Evolutionary conservation across 805 yeast genomes (phyloP).

Genomic region (Metschnikowia noctiluminum): DNA sequence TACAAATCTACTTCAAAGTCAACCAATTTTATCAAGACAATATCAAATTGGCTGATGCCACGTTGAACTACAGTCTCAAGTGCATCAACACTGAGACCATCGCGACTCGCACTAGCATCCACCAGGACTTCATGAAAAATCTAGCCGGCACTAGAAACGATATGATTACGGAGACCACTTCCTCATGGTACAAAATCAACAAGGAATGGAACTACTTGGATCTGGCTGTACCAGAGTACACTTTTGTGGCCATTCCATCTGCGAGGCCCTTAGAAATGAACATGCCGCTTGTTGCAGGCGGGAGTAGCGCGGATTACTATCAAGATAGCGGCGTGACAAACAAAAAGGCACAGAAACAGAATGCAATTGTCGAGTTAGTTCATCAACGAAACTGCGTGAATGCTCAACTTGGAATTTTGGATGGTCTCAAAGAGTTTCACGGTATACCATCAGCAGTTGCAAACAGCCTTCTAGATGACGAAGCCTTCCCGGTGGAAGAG

Average conservation of each 20-base stretch:
- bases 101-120: slow-evolving; percentile 74
- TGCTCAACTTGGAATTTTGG: slow-evolving; percentile 65
- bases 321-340: slow-evolving; percentile 21
- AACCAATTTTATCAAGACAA: slow-evolving; percentile 72
- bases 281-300: slow-evolving; percentile 17
- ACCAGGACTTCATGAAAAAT: slow-evolving; percentile 75
- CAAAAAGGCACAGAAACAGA: slow-evolving; percentile 36
- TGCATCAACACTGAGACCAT: slow-evolving; percentile 79
- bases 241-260: slow-evolving; percentile 39
- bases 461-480: slow-evolving; percentile 30
- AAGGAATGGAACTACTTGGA: slow-evolving; percentile 84
- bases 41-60: slow-evolving; percentile 43
- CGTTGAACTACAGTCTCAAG: slow-evolving; percentile 56
- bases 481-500: slow-evolving; percentile 25
- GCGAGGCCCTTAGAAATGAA: slow-evolving; percentile 7
- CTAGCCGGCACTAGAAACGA: slow-evolving; percentile 62
- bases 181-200: slow-evolving; percentile 88
- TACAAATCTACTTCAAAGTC: slow-evolving; percentile 65
- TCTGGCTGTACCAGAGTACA: slow-evolving; percentile 54
- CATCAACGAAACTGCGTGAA: slow-evolving; percentile 63
- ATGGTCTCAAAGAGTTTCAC: slow-evolving; percentile 61
- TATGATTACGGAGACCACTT: slow-evolving; percentile 70
- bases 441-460: slow-evolving; percentile 80
- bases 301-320: slow-evolving; percentile 17
- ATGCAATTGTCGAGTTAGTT: slow-evolving; percentile 44